Base-by-base conservation (phyloP, 306 rosid species). In the Sphenostylis stenocarpa region DNA sequence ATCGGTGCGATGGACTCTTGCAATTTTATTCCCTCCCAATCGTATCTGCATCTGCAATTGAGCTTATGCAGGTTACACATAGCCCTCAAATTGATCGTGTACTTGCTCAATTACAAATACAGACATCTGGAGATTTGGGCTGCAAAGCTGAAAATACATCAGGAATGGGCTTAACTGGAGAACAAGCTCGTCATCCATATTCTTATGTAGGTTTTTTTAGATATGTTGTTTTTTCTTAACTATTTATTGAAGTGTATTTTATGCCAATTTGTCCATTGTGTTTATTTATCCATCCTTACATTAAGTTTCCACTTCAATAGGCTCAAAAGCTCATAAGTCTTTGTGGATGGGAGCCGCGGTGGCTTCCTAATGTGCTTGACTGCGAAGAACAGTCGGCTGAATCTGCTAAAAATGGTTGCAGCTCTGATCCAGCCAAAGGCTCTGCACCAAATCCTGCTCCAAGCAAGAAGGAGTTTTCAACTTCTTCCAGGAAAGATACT, bases 281-380 rank as follows among this genome's bases (percentile, higher is more conserved):
- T 67, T 78, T 57, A 41, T 70, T 39, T 85, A 47, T 57, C 20
- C 3, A 70, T 78, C 74, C 62, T 69, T 82, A 53, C 45, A 52
- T 73, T 55, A 71, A 28, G 70, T 12, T 68, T 61, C 66, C 49
- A 10, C 39, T 77, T 85, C 84, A 57, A 67, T 83, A 96, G 99
- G 96, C 97, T 62, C 97, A 92, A 79, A 92, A 84, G 85, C 85
- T 96, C 56, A 89, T 92, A 80, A 96, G 99, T 83, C 92, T 96
- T 55, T 92, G 98, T 80, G 99, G 99, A 82, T 96, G 99, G 99
- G 99, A 96, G 88, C 91, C 97, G 16, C 83, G 97, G 75, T 96
- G 99, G 99, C 94, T 82, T 78, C 80, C 88, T 47, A 90, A 96
- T 65, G 92, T 76, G 73, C 99, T 89, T 73, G 99, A 96, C 82